These are phyloP conservation scores for Colletotrichum truncatum DNA, from an alignment of 2,329 filamentous ascomycete genomes.

Conservation along the genomic window DNA sequence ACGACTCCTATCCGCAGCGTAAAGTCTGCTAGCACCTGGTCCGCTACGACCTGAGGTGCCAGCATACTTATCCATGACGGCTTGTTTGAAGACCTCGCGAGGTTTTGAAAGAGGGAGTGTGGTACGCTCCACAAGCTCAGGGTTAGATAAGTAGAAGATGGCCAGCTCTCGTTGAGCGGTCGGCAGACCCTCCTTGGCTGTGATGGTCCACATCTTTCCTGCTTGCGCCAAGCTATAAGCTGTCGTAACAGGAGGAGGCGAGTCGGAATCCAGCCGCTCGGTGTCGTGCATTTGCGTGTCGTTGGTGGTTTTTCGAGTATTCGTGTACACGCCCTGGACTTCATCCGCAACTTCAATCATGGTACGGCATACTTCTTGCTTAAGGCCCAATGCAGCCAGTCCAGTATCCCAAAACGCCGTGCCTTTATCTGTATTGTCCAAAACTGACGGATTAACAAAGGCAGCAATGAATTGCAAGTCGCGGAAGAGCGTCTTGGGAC, in stretches of 20 bases:
- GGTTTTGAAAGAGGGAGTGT: conserved; percentile 86
- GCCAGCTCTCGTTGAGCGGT: conserved; percentile 93
- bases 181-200: conserved; percentile 89
- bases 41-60: conserved; percentile 39
- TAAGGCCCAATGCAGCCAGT: conserved; percentile 86
- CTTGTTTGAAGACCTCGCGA: conserved; percentile 88
- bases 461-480: conserved; percentile 80
- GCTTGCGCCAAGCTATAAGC: conserved; percentile 82
- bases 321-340: conserved; percentile 69
- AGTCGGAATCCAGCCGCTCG: conserved; percentile 33
- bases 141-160: conserved; percentile 91
- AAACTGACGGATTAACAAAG: conserved; percentile 67
- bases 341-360: conserved; percentile 73
- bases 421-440: conserved; percentile 70
- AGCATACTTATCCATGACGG: conserved; percentile 78
- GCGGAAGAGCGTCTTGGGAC: conserved; percentile 83
- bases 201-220: conserved; percentile 89
- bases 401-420: conserved; percentile 93
- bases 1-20: conserved; percentile 29
- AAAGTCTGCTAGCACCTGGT: conserved; percentile 31
- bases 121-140: conserved; percentile 82
- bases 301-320: conserved; percentile 61
- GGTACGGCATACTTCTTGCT: conserved; percentile 85
- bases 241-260: conserved; percentile 60
- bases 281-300: conserved; percentile 38